These are phyloP conservation scores for Immersiella caudata DNA, from an alignment of 495 filamentous ascomycete genomes.

Conservation along the genomic window DNA sequence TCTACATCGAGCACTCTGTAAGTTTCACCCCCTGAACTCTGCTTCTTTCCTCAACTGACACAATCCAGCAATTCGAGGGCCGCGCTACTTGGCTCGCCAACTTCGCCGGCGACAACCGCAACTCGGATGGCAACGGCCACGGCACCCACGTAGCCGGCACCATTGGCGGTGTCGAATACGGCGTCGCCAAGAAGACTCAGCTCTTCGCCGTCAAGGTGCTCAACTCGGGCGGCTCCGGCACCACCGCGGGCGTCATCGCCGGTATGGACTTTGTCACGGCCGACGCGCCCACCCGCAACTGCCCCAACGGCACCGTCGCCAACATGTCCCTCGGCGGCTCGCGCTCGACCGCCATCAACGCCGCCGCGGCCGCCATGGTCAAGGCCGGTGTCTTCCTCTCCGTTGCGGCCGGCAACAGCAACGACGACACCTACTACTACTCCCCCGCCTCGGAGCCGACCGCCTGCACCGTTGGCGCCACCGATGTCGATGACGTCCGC, in stretches of 20 bases:
- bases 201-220: conserved; percentile 72
- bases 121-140: conserved; percentile 48
- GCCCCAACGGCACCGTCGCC: conserved; percentile 43
- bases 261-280: conserved; percentile 50
- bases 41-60: conserved; percentile 22
- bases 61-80: conserved; percentile 52
- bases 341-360: conserved; percentile 55
- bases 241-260: conserved; percentile 43
- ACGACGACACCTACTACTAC: conserved; percentile 45
- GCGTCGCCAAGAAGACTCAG: conserved; percentile 65
- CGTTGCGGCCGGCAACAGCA: conserved; percentile 58
- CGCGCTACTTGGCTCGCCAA: conserved; percentile 53
- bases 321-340: conserved; percentile 58
- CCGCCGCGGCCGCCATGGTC: conserved; percentile 51
- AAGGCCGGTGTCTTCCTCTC: conserved; percentile 53
- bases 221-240: conserved; percentile 48
- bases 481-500: conserved; percentile 45
- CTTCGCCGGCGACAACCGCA: conserved; percentile 35
- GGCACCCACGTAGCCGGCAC: conserved; percentile 71
- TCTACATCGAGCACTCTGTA: conserved; percentile 54
- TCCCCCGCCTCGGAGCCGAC: conserved; percentile 58
- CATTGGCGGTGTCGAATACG: conserved; percentile 62
- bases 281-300: conserved; percentile 36
- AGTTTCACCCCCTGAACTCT: conserved; percentile 28
- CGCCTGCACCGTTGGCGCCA: conserved; percentile 64